Conservation (phyloP, 306 rosid species). For the Trichosanthes cucumerina region DNA sequence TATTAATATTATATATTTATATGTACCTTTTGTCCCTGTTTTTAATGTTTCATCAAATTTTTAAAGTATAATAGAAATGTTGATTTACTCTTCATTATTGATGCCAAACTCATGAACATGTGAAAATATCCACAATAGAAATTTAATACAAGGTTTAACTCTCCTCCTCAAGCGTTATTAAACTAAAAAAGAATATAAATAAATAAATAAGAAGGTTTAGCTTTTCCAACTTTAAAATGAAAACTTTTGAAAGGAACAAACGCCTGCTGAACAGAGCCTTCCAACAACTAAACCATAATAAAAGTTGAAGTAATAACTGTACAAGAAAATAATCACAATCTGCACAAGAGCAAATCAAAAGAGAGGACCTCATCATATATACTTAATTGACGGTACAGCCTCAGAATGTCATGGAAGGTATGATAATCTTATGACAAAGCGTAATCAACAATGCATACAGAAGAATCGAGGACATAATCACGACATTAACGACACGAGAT, state of each 20-base stretch:
- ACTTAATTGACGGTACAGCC: not conserved
- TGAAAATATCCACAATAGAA: no score
- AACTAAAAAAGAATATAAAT: no score
- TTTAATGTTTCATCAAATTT: no score
- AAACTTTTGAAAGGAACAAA: not conserved
- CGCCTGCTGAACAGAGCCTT: not conserved
- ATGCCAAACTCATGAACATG: no score
- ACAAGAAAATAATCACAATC: not conserved
- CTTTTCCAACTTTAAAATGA: not conserved
- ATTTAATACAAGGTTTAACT: no score
- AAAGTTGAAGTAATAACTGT: not conserved
- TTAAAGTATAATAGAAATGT: no score
- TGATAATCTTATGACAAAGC: not conserved
- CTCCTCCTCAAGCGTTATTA: no score
- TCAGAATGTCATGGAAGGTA: not conserved
- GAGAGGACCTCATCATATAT: constrained; percentile 7
- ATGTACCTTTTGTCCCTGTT: no score
- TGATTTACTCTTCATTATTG: no score
- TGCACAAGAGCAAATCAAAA: not conserved
- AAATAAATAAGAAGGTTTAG: no score
- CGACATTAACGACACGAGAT: not conserved
- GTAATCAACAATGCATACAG: not conserved
- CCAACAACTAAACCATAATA: not conserved
- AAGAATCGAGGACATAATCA: not conserved
- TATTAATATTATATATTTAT: no score